A percentile compares a stretch with the other conserved stretches of the same genome.
Evolutionary conservation across 208 protist genomes (phyloP).

Genomic region (Trypanosoma conorhini): DNA sequence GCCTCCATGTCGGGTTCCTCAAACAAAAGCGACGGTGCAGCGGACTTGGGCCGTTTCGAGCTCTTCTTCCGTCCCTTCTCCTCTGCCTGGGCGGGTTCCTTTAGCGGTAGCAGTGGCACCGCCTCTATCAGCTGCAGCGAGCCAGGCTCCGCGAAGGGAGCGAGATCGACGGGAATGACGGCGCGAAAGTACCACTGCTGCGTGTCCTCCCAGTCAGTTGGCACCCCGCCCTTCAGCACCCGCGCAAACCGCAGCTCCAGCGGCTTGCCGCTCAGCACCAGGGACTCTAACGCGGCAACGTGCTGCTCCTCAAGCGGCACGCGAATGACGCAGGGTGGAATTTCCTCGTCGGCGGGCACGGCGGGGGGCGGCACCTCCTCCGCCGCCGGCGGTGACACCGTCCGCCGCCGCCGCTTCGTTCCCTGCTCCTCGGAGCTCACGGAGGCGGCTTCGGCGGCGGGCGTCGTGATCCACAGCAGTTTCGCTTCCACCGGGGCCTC

Average conservation of each 20-base stretch:
- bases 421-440: conserved; percentile 23
- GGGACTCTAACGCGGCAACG: conserved; percentile 48
- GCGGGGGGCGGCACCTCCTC: conserved; percentile 34
- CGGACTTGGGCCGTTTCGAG: conserved; percentile 37
- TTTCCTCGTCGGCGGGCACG: conserved; percentile 44
- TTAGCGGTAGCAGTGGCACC: conserved; percentile 45
- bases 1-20: conserved; percentile 54
- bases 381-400: conserved; percentile 12
- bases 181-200: conserved; percentile 74
- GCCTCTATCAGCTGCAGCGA: conserved; percentile 39
- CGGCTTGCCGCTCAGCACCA: conserved; percentile 45
- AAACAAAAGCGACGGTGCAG: conserved; percentile 54
- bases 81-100: conserved; percentile 10
- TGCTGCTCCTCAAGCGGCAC: conserved; percentile 60
- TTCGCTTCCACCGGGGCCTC: conserved; percentile 1
- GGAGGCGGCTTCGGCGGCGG: conserved; percentile 13
- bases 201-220: conserved; percentile 84
- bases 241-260: conserved; percentile 64
- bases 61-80: conserved; percentile 36
- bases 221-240: conserved; percentile 55
- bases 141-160: conserved; percentile 60
- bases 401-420: conserved; percentile 34
- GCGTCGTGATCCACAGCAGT: conserved; percentile 40
- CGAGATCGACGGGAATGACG: conserved; percentile 50
- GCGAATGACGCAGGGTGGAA: conserved; percentile 72